These are phyloP conservation scores for Solanum sparsipilum DNA, from an alignment of 257 asterid genomes.

Conservation along the genomic window DNA sequence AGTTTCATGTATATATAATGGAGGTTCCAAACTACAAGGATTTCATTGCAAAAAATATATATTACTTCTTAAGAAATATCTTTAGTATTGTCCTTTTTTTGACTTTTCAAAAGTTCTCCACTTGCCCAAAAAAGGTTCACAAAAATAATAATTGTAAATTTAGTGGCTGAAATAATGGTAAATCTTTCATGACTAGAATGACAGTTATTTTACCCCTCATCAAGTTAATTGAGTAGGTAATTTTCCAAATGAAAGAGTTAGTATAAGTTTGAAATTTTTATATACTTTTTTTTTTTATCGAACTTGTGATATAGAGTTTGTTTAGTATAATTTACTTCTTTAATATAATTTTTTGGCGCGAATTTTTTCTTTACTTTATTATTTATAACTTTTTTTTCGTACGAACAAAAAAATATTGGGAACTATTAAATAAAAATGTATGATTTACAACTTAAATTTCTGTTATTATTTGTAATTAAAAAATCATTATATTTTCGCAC, in stretches of 20 bases:
- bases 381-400: too few species aligned
- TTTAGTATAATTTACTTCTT: too few species aligned
- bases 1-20: neutral
- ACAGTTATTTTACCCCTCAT: neutral
- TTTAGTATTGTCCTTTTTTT: neutral
- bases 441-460: too few species aligned
- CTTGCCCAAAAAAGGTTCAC: neutral
- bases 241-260: neutral
- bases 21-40: neutral
- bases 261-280: neutral
- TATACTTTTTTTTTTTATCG: too few species aligned
- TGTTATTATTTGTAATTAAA: too few species aligned
- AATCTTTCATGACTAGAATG: neutral
- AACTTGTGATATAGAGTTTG: too few species aligned
- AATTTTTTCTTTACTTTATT: too few species aligned
- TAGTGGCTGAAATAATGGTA: neutral
- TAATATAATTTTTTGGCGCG: too few species aligned
- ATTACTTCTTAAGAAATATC: neutral
- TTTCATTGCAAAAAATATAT: neutral
- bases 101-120: neutral
- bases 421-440: too few species aligned
- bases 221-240: neutral
- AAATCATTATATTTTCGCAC: too few species aligned
- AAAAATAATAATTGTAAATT: neutral
- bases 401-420: too few species aligned